Evolutionary conservation across 208 protist species (phyloP).

Genomic region (Zelonia costaricensis): DNA sequence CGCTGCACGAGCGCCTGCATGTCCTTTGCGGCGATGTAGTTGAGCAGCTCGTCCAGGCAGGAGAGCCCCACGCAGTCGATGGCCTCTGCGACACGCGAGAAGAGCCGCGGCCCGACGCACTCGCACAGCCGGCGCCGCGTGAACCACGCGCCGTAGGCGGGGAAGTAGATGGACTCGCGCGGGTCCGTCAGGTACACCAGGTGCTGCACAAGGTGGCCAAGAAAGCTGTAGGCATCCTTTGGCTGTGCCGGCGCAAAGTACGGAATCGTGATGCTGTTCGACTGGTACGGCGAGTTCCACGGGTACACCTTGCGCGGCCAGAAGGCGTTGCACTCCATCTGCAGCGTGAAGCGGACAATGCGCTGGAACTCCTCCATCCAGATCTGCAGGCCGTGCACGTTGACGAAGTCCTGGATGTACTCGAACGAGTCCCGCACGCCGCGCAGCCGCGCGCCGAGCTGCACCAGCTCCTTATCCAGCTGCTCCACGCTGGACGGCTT

Average conservation of each 20-base stretch:
- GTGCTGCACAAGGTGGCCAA: slow-evolving; percentile 93
- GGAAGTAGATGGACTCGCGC: slow-evolving; percentile 75
- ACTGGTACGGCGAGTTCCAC: slow-evolving; percentile 92
- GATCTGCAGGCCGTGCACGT: slow-evolving; percentile 96
- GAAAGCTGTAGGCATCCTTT: slow-evolving; percentile 71
- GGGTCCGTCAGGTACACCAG: slow-evolving; percentile 89
- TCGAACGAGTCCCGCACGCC: slow-evolving; percentile 95
- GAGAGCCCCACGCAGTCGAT: slow-evolving; percentile 80
- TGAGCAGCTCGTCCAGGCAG: slow-evolving; percentile 88
- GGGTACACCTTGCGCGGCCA: slow-evolving; percentile 92
- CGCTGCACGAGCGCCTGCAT: slow-evolving; percentile 62
- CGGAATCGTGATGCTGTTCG: slow-evolving; percentile 93
- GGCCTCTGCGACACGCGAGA: slow-evolving; percentile 77
- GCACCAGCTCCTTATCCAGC: slow-evolving; percentile 78
- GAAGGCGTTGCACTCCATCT: slow-evolving; percentile 97
- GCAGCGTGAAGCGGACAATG: slow-evolving; percentile 96
- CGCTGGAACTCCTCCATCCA: slow-evolving; percentile 97
- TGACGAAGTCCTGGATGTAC: slow-evolving; percentile 98
- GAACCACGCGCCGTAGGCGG: slow-evolving; percentile 88
- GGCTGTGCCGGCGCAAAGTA: slow-evolving; percentile 57
- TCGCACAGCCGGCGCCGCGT: slow-evolving; percentile 48
- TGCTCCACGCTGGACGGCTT: slow-evolving; percentile 32
- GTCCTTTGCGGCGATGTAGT: slow-evolving; percentile 93
- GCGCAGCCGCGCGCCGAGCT: slow-evolving; percentile 76
- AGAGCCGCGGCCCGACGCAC: slow-evolving; percentile 87